Conservation (phyloP, 2,329 filamentous ascomycete genomes). For the Zelopaecilomyces penicillatus region DNA sequence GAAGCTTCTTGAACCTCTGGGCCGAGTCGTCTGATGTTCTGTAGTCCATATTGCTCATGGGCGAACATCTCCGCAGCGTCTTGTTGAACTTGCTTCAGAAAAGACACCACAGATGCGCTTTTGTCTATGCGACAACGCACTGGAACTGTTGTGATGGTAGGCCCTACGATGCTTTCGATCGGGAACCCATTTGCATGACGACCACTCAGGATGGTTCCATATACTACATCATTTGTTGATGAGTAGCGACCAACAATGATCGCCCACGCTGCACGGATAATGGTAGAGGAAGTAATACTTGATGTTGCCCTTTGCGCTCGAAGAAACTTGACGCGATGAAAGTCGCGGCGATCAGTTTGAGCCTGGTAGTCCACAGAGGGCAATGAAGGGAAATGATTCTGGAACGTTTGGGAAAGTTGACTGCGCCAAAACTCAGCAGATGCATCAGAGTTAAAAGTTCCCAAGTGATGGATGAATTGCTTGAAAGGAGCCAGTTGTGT, state of each 20-base stretch:
- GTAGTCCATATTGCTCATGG: neutral
- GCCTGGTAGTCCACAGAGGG: neutral
- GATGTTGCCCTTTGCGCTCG: constrained; percentile 4
- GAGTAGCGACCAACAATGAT: neutral
- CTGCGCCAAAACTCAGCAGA: neutral
- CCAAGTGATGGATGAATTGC: neutral
- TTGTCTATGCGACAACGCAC: constrained; percentile 12
- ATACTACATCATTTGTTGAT: neutral
- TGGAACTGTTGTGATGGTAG: constrained; percentile 17
- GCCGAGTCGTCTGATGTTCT: constrained; percentile 18
- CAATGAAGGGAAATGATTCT: neutral
- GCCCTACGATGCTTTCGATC: constrained; percentile 10
- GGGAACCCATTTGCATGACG: neutral
- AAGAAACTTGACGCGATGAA: neutral
- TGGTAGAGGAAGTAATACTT: constrained; percentile 3
- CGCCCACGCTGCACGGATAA: constrained; percentile 8
- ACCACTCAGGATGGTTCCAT: neutral
- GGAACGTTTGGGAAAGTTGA: neutral
- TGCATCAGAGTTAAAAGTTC: neutral
- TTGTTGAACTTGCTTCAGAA: neutral
- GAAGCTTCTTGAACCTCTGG: constrained; percentile 1
- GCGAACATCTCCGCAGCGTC: constrained; percentile 16
- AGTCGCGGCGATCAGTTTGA: neutral
- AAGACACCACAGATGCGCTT: neutral
- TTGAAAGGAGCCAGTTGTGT: neutral